Evolutionary conservation across 495 filamentous ascomycete species (phyloP), one percentile per base, ranked within the genome.

Genomic region (Xylaria grammica): DNA sequence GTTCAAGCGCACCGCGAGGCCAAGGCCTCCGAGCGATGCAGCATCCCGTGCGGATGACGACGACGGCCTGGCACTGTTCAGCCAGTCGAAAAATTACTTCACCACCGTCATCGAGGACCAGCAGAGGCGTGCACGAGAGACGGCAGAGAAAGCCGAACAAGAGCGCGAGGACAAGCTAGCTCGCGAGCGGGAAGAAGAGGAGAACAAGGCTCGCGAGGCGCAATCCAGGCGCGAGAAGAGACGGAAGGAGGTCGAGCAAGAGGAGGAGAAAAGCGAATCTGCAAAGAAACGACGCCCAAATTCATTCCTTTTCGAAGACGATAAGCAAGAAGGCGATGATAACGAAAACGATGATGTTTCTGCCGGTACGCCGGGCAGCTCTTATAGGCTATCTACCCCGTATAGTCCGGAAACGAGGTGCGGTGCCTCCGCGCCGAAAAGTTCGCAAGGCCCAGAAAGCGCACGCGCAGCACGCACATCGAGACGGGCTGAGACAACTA

Each of bases 21-120:
- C 71, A n/a, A 83, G 74, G 45, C 77, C 74, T 3, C 65, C 77
- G 1, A 66, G 55, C 38, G 61, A 63, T 17, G 67, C 54, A 19
- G 8, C 24, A 72, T 2, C 30, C 40, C 38, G 13, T 19, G 40
- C 27, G 45, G 78, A 81, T 26, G 76, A 76, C 10, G 79, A 85
- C 10, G 79, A 85, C 29, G 75, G 77, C 11, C 65, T 84, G 7
- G 83, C 88, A 20, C 84, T 93, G 46, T 94, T 92, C 69, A 85
- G 86, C 36, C 86, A 87, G 29, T 86, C 87, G 15, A 82, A 84
- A 55, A 86, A 90, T 61, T 83, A 85, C 1, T 91, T 89, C 65
- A 76, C 79, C 13, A 81, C 86, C 45, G 82, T 86, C 38, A 61
- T 89, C 24, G 83, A 85, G 36, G 87, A 90, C 22, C 76, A 84